Evolutionary conservation across 2,329 filamentous ascomycete species (phyloP).

Genomic region (Leptographium flavum): DNA sequence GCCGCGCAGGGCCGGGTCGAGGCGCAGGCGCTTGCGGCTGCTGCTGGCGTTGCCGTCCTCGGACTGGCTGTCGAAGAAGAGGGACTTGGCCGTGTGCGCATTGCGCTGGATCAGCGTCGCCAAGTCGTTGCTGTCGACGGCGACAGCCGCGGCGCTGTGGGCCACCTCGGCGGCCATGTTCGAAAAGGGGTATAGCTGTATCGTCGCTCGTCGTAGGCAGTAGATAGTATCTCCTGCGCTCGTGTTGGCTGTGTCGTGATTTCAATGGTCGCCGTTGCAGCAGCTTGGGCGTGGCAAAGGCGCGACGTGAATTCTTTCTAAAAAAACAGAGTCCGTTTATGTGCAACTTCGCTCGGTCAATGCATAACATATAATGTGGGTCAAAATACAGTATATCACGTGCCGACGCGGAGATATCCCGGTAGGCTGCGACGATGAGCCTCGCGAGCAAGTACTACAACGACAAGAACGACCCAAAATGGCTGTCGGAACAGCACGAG

Average conservation of each 20-base stretch:
- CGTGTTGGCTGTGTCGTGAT: neutral
- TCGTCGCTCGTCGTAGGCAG: neutral
- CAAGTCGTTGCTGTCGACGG: constrained; percentile 15
- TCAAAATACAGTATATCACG: too few species aligned
- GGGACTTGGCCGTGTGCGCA: constrained; percentile 23
- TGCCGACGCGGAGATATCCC: too few species aligned
- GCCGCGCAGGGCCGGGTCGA: constrained; percentile 20
- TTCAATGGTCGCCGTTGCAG: neutral
- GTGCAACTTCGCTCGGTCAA: too few species aligned
- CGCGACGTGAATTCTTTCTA: neutral
- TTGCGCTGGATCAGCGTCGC: constrained; percentile 25
- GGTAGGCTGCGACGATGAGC: too few species aligned
- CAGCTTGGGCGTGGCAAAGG: neutral
- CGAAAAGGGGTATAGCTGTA: too few species aligned
- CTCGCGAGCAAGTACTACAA: too few species aligned
- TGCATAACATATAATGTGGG: too few species aligned
- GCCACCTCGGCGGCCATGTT: constrained; percentile 19
- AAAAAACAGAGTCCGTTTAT: neutral
- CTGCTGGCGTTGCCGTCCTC: neutral
- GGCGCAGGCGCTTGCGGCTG: constrained; percentile 18
- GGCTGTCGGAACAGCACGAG: too few species aligned
- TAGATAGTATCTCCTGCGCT: too few species aligned
- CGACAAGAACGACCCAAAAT: too few species aligned
- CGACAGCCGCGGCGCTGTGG: constrained; percentile 10
- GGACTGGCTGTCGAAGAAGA: constrained; percentile 20